Percentiles rank a stretch among this genome's conserved stretches.
Evolutionary conservation across 140 eudicot genomes (phyloP).

Genomic region (Bidens hawaiensis): DNA sequence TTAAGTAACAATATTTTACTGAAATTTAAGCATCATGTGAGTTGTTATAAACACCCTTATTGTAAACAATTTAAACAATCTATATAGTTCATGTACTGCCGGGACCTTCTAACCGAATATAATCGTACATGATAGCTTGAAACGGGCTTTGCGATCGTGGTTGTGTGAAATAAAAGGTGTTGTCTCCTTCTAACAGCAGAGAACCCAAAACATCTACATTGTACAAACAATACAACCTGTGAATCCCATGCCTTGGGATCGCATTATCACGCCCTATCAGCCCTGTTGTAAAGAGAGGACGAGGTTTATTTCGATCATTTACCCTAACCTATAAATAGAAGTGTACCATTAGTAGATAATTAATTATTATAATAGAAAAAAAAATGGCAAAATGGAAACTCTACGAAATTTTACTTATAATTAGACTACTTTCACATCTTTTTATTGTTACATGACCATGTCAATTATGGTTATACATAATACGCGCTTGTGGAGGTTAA

Average conservation of each 20-base stretch:
- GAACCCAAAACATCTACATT: slow-evolving; percentile 53
- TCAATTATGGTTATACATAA: neutral
- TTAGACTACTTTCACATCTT: neutral
- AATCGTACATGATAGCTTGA: slow-evolving; percentile 80
- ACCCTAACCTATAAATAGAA: slow-evolving; percentile 55
- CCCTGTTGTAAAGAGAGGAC: slow-evolving; percentile 72
- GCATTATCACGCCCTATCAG: slow-evolving; percentile 86
- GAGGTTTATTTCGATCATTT: slow-evolving; percentile 54
- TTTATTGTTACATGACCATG: neutral
- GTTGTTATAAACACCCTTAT: neutral
- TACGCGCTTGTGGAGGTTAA: neutral
- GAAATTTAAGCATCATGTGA: neutral
- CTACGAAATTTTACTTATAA: neutral
- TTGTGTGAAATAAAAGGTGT: slow-evolving; percentile 69
- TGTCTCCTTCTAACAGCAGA: slow-evolving; percentile 56
- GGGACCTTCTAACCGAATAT: slow-evolving; percentile 82
- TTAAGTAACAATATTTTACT: neutral
- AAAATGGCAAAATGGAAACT: neutral
- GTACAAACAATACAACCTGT: slow-evolving; percentile 85
- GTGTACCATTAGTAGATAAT: neutral
- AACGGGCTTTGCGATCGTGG: slow-evolving; percentile 62
- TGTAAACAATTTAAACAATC: neutral
- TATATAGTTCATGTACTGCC: neutral
- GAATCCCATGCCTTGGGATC: slow-evolving; percentile 89
- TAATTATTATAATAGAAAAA: neutral